phyloP scores from a whole-genome alignment of 2,329 filamentous ascomycete genomes.

The Pseudogymnoascus verrucosus region DNA sequence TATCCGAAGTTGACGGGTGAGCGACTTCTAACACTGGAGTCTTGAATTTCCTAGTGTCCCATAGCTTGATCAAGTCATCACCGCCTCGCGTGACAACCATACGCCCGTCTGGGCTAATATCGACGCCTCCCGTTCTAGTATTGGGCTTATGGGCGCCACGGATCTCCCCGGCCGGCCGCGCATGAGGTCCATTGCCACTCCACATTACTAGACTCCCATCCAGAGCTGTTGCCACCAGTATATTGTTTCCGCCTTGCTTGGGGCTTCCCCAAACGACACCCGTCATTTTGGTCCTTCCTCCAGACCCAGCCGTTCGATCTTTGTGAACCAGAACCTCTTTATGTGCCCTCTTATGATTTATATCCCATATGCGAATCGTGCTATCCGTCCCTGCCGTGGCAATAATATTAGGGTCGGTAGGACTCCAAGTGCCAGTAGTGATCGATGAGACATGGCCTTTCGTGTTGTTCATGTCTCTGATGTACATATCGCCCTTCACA shows the following conservation, averaged over 20 bases:
- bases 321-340: constrained; percentile 95
- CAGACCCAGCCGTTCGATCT: constrained; percentile 77
- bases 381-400: constrained; percentile 92
- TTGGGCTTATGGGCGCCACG: constrained; percentile 71
- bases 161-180: constrained; percentile 74
- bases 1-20: constrained; percentile 73
- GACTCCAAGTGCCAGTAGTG: constrained; percentile 84
- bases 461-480: constrained; percentile 94
- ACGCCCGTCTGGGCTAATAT: constrained; percentile 83
- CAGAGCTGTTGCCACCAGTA: constrained; percentile 74
- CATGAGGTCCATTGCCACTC: constrained; percentile 78
- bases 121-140: constrained; percentile 87
- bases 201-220: constrained; percentile 92
- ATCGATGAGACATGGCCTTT: constrained; percentile 94
- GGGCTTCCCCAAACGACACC: constrained; percentile 79
- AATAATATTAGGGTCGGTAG: constrained; percentile 73
- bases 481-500: constrained; percentile 96
- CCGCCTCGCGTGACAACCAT: constrained; percentile 87
- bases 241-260: constrained; percentile 65
- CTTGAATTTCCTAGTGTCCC: constrained; percentile 96
- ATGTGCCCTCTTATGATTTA: constrained; percentile 82
- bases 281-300: constrained; percentile 89
- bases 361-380: constrained; percentile 92
- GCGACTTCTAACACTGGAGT: constrained; percentile 71
- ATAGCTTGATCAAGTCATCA: constrained; percentile 88